Percentiles rank a stretch among this genome's conserved stretches.
Conservation (phyloP, 441 rosid genomes). For the Capsella rubella region DNA sequence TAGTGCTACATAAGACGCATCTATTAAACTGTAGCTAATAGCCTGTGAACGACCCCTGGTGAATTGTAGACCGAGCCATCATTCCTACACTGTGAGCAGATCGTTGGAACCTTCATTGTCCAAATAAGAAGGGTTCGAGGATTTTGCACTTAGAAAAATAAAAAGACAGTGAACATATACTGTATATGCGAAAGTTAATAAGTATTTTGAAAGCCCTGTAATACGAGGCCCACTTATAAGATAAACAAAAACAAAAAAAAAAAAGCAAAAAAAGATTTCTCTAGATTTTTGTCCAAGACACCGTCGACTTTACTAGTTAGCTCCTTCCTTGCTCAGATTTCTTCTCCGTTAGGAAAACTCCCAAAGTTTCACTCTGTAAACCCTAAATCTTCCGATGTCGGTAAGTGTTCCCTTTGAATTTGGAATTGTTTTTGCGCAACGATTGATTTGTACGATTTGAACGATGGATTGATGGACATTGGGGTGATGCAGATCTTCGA, state of each 20-base stretch:
- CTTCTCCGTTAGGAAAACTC: slow-evolving; percentile 39
- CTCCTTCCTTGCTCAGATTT: slow-evolving; percentile 28
- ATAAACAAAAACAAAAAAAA: too few species aligned
- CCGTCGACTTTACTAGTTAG: slow-evolving; percentile 50
- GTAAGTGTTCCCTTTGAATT: slow-evolving; percentile 24
- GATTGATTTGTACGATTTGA: slow-evolving; percentile 1
- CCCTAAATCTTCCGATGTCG: slow-evolving; percentile 36
- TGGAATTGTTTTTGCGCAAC: background rate
- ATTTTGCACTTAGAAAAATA: background rate
- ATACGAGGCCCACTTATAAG: slow-evolving; percentile 21
- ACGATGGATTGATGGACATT: background rate
- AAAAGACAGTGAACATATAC: too few species aligned
- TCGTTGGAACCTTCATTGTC: slow-evolving; percentile 43
- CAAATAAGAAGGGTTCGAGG: background rate
- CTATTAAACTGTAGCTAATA: too few species aligned
- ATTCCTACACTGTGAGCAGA: slow-evolving; percentile 50
- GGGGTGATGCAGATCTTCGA: slow-evolving; percentile 72
- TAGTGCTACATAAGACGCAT: background rate
- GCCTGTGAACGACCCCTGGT: slow-evolving; percentile 55
- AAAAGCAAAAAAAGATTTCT: background rate
- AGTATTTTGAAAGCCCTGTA: slow-evolving; percentile 6
- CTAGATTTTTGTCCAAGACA: slow-evolving; percentile 48
- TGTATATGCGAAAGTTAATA: too few species aligned
- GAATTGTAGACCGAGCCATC: slow-evolving; percentile 46
- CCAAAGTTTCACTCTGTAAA: slow-evolving; percentile 2